Percentiles rank a stretch among this genome's conserved stretches.
Evolutionary conservation across 1,284 basidiomycete genomes (phyloP).

Genomic region (Trichosporon inkin): DNA sequence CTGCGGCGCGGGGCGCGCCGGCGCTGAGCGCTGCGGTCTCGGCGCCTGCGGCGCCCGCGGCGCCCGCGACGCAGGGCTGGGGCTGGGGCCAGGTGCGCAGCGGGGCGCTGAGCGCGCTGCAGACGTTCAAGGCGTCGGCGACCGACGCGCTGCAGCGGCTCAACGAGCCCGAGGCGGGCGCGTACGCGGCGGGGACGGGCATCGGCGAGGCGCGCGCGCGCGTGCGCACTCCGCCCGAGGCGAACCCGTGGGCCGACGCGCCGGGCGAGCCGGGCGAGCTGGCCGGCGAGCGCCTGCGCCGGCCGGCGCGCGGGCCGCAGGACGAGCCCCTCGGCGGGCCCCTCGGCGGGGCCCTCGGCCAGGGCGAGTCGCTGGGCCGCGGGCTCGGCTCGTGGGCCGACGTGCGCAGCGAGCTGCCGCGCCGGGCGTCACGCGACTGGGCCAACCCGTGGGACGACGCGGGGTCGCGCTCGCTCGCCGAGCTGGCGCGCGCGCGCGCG

Average conservation of each 20-base stretch:
- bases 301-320: too few species aligned
- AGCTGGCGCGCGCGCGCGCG: too few species aligned
- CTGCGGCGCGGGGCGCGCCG: too few species aligned
- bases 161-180: slow-evolving; percentile 28
- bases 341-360: too few species aligned
- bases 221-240: slow-evolving; percentile 13
- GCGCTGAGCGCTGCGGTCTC: not conserved
- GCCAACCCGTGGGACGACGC: slow-evolving; percentile 27
- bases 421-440: too few species aligned
- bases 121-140: slow-evolving; percentile 39
- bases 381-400: too few species aligned
- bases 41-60: not conserved
- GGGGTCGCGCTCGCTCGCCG: slow-evolving; percentile 9
- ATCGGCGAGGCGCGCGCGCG: slow-evolving; percentile 25
- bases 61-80: slow-evolving; percentile 25
- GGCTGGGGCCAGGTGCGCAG: slow-evolving; percentile 42
- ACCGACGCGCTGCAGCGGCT: slow-evolving; percentile 42
- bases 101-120: slow-evolving; percentile 43
- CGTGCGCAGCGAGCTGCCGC: too few species aligned
- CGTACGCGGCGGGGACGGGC: slow-evolving; percentile 26
- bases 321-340: too few species aligned
- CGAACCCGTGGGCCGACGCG: slow-evolving; percentile 25
- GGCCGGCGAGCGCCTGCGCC: too few species aligned
- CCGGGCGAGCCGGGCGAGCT: too few species aligned
- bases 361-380: too few species aligned